Percentiles rank a stretch among this genome's conserved stretches.
phyloP scores from a whole-genome alignment of 345 rosid genomes.

The Acer campestre region DNA sequence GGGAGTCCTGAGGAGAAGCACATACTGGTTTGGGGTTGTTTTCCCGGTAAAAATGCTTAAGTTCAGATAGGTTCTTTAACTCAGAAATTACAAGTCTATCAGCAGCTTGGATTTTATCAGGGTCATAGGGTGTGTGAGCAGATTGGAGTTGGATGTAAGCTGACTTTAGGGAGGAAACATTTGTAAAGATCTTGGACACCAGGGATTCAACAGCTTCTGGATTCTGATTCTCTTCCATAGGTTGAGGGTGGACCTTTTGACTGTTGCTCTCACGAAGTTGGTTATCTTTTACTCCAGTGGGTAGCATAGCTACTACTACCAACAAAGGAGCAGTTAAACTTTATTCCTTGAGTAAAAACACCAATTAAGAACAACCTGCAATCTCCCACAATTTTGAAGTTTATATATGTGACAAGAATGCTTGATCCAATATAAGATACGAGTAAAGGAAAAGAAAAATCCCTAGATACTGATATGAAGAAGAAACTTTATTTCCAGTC shows the following conservation, averaged over 20 bases:
- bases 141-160: constrained; percentile 85
- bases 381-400: constrained; percentile 13
- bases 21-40: constrained; percentile 70
- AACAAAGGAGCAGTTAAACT: constrained; percentile 27
- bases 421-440: neutral
- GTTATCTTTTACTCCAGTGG: constrained; percentile 73
- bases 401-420: neutral
- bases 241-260: constrained; percentile 87
- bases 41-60: constrained; percentile 77
- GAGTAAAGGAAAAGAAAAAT: neutral
- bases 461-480: neutral
- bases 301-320: constrained; percentile 70
- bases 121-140: constrained; percentile 86
- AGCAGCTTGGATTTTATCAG: constrained; percentile 84
- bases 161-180: constrained; percentile 74
- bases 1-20: constrained; percentile 80
- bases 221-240: constrained; percentile 82
- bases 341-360: constrained; percentile 16
- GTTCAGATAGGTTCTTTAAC: constrained; percentile 74
- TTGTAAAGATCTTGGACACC: constrained; percentile 66
- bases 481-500: neutral
- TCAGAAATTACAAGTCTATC: constrained; percentile 82
- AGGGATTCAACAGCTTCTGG: constrained; percentile 79
- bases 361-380: constrained; percentile 32
- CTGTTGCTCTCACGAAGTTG: constrained; percentile 71